A percentile compares a stretch with the other conserved stretches of the same genome.
Conservation (phyloP, 2,329 filamentous ascomycete species). For the Aspergillus hortae region DNA sequence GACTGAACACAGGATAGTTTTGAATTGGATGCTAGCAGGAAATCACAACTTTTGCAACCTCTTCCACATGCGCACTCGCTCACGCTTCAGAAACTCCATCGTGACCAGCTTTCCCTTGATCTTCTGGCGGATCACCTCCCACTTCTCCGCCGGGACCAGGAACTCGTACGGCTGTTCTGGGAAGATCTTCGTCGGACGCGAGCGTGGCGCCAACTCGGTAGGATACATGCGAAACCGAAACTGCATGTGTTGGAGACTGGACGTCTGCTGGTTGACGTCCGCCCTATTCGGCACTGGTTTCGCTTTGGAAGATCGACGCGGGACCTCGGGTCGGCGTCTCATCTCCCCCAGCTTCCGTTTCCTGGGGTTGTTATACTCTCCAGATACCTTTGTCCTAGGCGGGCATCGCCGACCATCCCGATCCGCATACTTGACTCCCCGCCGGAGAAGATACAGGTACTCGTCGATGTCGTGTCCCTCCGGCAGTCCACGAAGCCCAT, state of each 20-base stretch:
- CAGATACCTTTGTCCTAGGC: neutral
- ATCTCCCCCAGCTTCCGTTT: neutral
- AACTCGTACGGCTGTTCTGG: slow-evolving; percentile 15
- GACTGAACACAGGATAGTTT: neutral
- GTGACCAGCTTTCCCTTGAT: slow-evolving; percentile 7
- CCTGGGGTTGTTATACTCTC: neutral
- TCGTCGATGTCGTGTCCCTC: neutral
- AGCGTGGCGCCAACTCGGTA: slow-evolving; percentile 11
- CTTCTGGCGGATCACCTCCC: slow-evolving; percentile 9
- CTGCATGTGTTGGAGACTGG: neutral
- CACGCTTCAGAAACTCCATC: slow-evolving; percentile 7
- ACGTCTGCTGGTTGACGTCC: neutral
- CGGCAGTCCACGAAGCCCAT: neutral
- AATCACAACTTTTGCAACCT: neutral
- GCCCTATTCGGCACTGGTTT: too few relatives aligned
- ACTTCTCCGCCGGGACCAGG: slow-evolving; percentile 8
- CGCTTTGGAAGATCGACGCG: too few relatives aligned
- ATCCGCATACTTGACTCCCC: neutral
- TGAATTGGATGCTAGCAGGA: too few relatives aligned
- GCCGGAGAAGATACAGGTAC: neutral
- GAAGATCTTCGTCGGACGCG: slow-evolving; percentile 18
- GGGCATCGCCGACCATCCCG: neutral
- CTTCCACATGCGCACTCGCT: neutral
- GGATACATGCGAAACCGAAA: slow-evolving; percentile 17
- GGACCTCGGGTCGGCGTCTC: too few relatives aligned